phyloP scores from a whole-genome alignment of 805 yeast genomes.

The Diddensiella transvaalensis region DNA sequence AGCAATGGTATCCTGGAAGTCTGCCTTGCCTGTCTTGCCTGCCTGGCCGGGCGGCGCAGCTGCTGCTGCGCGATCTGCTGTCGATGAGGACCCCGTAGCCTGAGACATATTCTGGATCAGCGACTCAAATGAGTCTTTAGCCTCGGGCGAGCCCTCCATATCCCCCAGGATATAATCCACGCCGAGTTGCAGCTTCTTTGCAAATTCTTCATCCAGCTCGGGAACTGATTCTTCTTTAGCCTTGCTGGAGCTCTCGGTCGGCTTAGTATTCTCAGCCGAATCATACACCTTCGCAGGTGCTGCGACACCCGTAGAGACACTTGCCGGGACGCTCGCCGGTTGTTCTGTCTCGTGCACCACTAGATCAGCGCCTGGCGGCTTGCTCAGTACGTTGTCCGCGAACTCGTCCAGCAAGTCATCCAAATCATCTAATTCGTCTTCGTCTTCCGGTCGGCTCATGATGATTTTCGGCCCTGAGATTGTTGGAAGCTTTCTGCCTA shows the following conservation, averaged over 20 bases:
- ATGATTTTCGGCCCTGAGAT: background rate
- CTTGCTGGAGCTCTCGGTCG: slow-evolving; percentile 2
- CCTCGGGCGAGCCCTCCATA: slow-evolving; percentile 50
- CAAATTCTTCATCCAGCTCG: slow-evolving; percentile 37
- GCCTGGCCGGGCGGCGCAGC: slow-evolving; percentile 16
- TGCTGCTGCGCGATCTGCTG: slow-evolving; percentile 18
- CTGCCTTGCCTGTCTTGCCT: slow-evolving; percentile 10
- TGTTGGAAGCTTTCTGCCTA: too few relatives aligned
- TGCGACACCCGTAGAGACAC: background rate
- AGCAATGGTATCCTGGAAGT: slow-evolving; percentile 70
- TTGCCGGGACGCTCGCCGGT: too few relatives aligned
- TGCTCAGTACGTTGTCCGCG: slow-evolving; percentile 62
- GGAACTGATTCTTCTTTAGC: slow-evolving; percentile 23
- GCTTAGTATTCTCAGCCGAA: slow-evolving; percentile 10
- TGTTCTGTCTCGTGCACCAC: background rate
- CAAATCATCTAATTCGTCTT: slow-evolving; percentile 30
- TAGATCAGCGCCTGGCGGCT: slow-evolving; percentile 48
- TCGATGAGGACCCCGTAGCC: slow-evolving; percentile 16
- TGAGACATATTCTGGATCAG: slow-evolving; percentile 35
- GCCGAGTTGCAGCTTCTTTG: slow-evolving; percentile 38
- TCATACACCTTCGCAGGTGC: background rate
- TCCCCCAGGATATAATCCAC: slow-evolving; percentile 45
- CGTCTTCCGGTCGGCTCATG: slow-evolving; percentile 11
- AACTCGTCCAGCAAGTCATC: slow-evolving; percentile 73
- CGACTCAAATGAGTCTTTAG: slow-evolving; percentile 48